phyloP scores from a whole-genome alignment of 371 early-diverging fungal genomes.

The Chytridium lagenaria region DNA sequence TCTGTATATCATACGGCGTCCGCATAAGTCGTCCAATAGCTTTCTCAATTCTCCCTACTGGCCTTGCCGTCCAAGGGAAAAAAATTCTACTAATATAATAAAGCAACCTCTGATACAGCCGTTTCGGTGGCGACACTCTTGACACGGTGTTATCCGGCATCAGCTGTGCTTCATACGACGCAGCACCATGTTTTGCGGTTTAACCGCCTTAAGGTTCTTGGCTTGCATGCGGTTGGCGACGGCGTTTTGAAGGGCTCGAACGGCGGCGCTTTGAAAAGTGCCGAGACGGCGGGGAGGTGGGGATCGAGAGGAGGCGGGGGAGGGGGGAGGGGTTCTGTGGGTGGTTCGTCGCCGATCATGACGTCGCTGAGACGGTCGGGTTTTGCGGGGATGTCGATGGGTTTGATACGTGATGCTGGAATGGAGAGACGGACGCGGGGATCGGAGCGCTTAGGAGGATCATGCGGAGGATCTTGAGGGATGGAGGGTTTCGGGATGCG shows the following conservation, averaged over 20 bases:
- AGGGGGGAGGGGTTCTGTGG: neutral
- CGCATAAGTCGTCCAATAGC: conserved; percentile 33
- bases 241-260: conserved; percentile 4
- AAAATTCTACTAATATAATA: conserved; percentile 24
- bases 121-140: conserved; percentile 28
- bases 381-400: neutral
- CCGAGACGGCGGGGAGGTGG: too few species aligned
- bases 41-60: conserved; percentile 21
- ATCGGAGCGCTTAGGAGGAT: neutral
- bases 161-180: conserved; percentile 43
- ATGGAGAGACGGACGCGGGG: conserved; percentile 1
- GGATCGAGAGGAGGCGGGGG: too few species aligned
- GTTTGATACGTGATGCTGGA: neutral
- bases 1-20: conserved; percentile 36
- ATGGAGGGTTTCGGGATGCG: too few species aligned
- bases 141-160: conserved; percentile 41
- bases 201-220: neutral
- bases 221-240: neutral
- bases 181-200: conserved; percentile 37
- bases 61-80: neutral
- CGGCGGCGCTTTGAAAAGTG: neutral
- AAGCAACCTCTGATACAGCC: conserved; percentile 29
- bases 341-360: neutral
- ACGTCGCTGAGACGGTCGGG: neutral
- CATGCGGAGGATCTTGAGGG: too few species aligned